Percentiles rank a stretch among this genome's conserved stretches.
Conservation (phyloP, 495 filamentous ascomycete species). For the Choiromyces venosus region DNA sequence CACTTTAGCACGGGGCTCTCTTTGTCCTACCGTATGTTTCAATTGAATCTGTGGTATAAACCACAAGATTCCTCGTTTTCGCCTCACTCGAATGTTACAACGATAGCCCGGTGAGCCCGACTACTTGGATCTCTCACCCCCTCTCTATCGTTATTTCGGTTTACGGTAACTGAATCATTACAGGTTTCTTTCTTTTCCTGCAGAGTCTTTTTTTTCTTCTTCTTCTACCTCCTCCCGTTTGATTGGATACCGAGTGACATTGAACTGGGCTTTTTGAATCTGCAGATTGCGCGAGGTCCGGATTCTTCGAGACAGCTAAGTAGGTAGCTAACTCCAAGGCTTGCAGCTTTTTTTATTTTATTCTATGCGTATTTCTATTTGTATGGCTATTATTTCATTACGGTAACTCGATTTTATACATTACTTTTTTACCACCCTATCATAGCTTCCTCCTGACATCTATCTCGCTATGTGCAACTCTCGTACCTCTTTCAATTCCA, state of each 20-base stretch:
- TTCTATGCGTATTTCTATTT: too few relatives aligned
- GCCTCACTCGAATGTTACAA: too few relatives aligned
- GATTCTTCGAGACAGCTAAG: background rate
- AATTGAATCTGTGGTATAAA: too few relatives aligned
- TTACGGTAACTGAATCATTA: background rate
- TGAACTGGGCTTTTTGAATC: background rate
- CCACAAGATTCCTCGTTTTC: too few relatives aligned
- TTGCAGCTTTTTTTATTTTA: background rate
- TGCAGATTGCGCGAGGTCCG: too few relatives aligned
- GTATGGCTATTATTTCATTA: background rate
- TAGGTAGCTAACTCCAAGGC: too few relatives aligned
- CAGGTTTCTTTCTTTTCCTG: background rate
- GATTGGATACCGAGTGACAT: background rate
- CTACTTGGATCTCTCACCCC: background rate
- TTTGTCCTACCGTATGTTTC: too few relatives aligned
- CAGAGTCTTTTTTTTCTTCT: background rate
- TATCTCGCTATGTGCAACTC: background rate
- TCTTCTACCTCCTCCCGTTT: background rate
- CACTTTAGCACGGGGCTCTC: background rate
- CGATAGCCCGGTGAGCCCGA: background rate
- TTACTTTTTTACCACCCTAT: background rate
- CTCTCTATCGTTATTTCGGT: too few relatives aligned
- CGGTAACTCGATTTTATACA: background rate
- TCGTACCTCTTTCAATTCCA: background rate
- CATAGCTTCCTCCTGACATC: background rate